These are phyloP conservation scores for Trebouxia sp. DNA, from an alignment of 139 green algal genomes.

Conservation along the genomic window DNA sequence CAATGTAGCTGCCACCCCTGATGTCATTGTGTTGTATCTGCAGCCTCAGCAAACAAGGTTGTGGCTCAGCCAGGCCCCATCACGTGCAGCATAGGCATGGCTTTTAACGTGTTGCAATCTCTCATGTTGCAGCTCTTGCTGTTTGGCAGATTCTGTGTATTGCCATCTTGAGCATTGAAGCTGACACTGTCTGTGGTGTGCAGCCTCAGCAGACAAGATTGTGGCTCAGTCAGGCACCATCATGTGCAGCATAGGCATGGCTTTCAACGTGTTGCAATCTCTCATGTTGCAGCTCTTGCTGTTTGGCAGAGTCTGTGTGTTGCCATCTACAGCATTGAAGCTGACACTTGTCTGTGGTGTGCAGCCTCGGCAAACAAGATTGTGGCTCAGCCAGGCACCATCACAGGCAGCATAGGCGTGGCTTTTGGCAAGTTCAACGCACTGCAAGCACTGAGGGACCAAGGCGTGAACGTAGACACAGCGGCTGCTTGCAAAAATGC, in stretches of 20 bases:
- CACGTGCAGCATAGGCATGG: too few species aligned
- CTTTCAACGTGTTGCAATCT: too few species aligned
- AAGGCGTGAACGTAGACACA: slow-evolving; percentile 71
- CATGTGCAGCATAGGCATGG: too few species aligned
- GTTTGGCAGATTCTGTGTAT: too few species aligned
- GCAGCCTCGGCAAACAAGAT: slow-evolving; percentile 75
- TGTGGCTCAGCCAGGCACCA: slow-evolving; percentile 85
- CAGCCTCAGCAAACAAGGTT: too few species aligned
- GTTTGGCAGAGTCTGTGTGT: too few species aligned
- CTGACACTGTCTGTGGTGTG: slow-evolving; percentile 63
- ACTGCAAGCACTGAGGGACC: slow-evolving; percentile 74
- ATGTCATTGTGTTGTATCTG: not conserved
- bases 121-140: not conserved
- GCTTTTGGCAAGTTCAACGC: slow-evolving; percentile 86
- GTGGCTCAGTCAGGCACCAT: too few species aligned
- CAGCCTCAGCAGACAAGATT: too few species aligned
- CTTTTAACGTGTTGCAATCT: too few species aligned
- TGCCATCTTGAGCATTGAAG: not conserved
- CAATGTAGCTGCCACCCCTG: too few species aligned
- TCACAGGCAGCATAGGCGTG: slow-evolving; percentile 88
- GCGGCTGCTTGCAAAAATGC: slow-evolving; percentile 60
- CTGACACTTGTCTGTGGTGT: slow-evolving; percentile 64
- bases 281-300: not conserved
- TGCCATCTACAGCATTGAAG: not conserved
- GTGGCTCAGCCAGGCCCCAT: too few species aligned